Base-by-base conservation (phyloP, 306 rosid genomes). In the Alnus glutinosa region DNA sequence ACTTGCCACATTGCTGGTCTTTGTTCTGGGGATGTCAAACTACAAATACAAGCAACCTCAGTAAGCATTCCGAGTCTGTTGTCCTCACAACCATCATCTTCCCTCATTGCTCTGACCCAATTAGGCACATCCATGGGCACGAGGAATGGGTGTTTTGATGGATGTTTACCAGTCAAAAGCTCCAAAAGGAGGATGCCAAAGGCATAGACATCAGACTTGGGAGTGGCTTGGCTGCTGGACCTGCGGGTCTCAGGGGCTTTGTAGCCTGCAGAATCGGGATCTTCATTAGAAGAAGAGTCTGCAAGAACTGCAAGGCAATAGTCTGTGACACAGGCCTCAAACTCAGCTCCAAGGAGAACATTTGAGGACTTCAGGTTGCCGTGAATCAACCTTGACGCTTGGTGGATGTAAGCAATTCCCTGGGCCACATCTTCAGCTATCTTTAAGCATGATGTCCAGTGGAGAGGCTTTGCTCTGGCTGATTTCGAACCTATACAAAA, bases 361-460 rank as follows among this genome's bases (percentile, higher is more conserved):
- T 94, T 94, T 9, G 92, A 78, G 78, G 98, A 94, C 81, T 92
- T 94, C 34, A 94, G 79, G 83, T 91, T 92, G 74, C 97, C 97
- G 59, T 94, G 98, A 78, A 89, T 84, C 67, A 94, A 59, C 48
- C 81, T 86, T 0, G 97, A 89, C 23, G 79, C 87, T 84, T 89
- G 97, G 67, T 94, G 97, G 58, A 94, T 89, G 71, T 91, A 94
- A 34, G 95, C 90, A 75, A 94, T 90, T 80, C 98, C 98, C 57
- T 88, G 97, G 9, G 97, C 97, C 37, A 92, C 90, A 81, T 94
- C 98, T 84, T 94, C 98, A 0, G 98, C 97, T 81, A 94, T 92
- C 89, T 94, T 94, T 75, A 94, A 83, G 84, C 98, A 92, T 79
- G 98, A 94, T 30, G 98, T 94, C 98, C 98, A 94, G 81, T 94